These are phyloP conservation scores for Coriolopsis trogii DNA, from an alignment of 1,284 basidiomycete genomes.

Conservation along the genomic window DNA sequence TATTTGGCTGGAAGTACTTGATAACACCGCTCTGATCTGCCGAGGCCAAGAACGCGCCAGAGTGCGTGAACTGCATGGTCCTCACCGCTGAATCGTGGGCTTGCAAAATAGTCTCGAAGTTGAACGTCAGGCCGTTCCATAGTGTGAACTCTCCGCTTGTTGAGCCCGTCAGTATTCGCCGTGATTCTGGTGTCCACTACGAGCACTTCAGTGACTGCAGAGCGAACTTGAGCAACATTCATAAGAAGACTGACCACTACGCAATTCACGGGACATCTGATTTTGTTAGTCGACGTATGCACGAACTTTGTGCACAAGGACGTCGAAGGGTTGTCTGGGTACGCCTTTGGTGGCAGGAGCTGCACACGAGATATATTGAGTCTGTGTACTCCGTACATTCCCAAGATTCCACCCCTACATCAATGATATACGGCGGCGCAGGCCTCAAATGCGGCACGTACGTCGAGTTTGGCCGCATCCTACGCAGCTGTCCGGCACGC, in stretches of 20 bases:
- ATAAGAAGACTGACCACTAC: slow-evolving; percentile 70
- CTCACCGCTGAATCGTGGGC: slow-evolving; percentile 96
- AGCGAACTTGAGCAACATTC: not conserved
- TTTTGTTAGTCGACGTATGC: slow-evolving; percentile 98
- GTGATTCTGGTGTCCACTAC: slow-evolving; percentile 96
- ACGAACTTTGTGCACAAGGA: slow-evolving; percentile 95
- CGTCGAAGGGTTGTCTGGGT: slow-evolving; percentile 86
- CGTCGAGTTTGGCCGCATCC: slow-evolving; percentile 72
- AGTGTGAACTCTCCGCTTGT: slow-evolving; percentile 98
- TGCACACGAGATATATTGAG: slow-evolving; percentile 41
- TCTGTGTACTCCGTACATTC: slow-evolving; percentile 22
- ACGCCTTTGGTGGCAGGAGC: slow-evolving; percentile 92
- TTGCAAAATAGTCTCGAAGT: slow-evolving; percentile 98
- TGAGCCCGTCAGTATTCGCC: slow-evolving; percentile 92
- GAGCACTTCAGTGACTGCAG: not conserved
- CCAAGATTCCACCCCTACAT: slow-evolving; percentile 54
- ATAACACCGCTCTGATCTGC: slow-evolving; percentile 93
- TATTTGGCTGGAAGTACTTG: slow-evolving; percentile 98
- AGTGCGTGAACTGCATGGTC: slow-evolving; percentile 88
- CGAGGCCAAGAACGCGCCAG: slow-evolving; percentile 89
- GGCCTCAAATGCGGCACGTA: slow-evolving; percentile 81
- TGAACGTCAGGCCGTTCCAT: slow-evolving; percentile 99
- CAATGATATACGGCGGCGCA: slow-evolving; percentile 81
- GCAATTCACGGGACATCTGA: slow-evolving; percentile 94
- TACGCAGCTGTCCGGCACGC: slow-evolving; percentile 66